These are phyloP conservation scores for Yamadazyma conglobata DNA, from an alignment of 1,139 yeast genomes.

Conservation along the genomic window DNA sequence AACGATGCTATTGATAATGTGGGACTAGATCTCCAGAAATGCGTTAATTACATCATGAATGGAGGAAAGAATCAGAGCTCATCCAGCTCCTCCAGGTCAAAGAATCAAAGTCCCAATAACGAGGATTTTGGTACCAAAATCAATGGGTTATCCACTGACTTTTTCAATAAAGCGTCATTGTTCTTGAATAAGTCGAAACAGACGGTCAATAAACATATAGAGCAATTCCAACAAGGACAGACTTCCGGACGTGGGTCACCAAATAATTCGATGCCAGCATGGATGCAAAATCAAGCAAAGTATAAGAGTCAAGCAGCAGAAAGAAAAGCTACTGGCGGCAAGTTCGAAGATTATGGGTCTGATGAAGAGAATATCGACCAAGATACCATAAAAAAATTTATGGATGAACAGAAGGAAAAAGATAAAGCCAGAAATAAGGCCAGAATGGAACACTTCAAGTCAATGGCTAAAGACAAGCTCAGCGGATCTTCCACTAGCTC, in stretches of 20 bases:
- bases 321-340: slow-evolving; percentile 33
- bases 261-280: slow-evolving; percentile 58
- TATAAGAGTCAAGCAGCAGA: slow-evolving; percentile 44
- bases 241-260: slow-evolving; percentile 12
- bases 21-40: slow-evolving; percentile 63
- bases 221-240: slow-evolving; percentile 46
- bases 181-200: slow-evolving; percentile 59
- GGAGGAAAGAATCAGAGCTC: slow-evolving; percentile 19
- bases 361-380: slow-evolving; percentile 44
- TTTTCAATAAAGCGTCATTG: slow-evolving; percentile 61
- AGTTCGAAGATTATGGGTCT: slow-evolving; percentile 38
- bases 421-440: slow-evolving; percentile 34
- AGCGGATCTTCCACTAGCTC: slow-evolving; percentile 8
- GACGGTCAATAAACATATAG: slow-evolving; percentile 63
- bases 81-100: slow-evolving; percentile 6
- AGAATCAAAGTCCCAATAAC: slow-evolving; percentile 5
- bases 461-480: slow-evolving; percentile 19
- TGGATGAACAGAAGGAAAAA: slow-evolving; percentile 36
- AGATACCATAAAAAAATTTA: slow-evolving; percentile 38
- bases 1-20: slow-evolving; percentile 52
- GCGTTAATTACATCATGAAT: slow-evolving; percentile 67
- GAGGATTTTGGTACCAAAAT: slow-evolving; percentile 32
- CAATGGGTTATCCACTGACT: slow-evolving; percentile 58
- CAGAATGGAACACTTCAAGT: slow-evolving; percentile 22
- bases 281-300: slow-evolving; percentile 67